Evolutionary conservation across 768 basidiomycete genomes (phyloP).

Genomic region (Trametes cinnabarina): DNA sequence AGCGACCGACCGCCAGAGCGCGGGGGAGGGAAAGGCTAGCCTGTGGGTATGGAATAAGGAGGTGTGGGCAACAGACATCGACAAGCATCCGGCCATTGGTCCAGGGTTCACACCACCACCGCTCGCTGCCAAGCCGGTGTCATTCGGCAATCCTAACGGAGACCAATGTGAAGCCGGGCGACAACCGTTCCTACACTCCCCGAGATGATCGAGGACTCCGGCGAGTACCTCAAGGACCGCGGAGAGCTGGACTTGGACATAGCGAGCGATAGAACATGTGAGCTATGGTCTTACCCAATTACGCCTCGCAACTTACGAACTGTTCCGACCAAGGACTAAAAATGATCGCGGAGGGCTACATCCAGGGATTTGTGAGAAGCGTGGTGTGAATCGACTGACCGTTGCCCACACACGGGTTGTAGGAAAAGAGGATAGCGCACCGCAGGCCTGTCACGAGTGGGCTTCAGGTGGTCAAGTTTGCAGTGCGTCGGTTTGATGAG

Average conservation of each 20-base stretch:
- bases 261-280: slow-evolving; percentile 3
- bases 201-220: not conserved
- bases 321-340: not conserved
- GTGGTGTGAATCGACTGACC: not conserved
- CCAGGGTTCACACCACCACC: too few species aligned
- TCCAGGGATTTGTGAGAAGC: not conserved
- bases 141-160: too few species aligned
- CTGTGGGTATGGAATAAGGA: too few species aligned
- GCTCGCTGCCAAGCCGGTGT: not conserved
- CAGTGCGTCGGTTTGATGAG: not conserved
- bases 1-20: too few species aligned
- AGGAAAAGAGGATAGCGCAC: not conserved
- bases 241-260: not conserved
- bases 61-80: too few species aligned
- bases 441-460: slow-evolving; percentile 3
- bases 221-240: not conserved
- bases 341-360: not conserved
- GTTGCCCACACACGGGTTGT: not conserved
- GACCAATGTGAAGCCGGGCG: too few species aligned
- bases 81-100: too few species aligned
- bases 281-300: not conserved
- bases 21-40: too few species aligned
- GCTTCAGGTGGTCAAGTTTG: not conserved
- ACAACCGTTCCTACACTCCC: not conserved
- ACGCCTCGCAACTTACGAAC: not conserved